These are phyloP conservation scores for Geotrichum fermentans DNA, from an alignment of 1,139 yeast genomes.

Conservation along the genomic window DNA sequence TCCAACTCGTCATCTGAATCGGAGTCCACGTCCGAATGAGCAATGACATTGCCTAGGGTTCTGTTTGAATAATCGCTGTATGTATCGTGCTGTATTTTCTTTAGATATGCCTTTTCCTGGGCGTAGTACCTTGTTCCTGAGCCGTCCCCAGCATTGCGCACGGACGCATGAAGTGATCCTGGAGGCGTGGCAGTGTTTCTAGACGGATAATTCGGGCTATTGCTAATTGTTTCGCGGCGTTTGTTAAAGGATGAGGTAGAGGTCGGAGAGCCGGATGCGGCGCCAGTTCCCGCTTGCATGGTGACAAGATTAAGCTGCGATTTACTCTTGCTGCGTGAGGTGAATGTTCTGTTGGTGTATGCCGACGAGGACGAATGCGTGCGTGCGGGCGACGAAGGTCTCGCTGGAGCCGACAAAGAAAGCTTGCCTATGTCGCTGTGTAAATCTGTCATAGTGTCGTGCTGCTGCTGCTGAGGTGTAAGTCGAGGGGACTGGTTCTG, in stretches of 20 bases:
- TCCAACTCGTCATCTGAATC: conserved; percentile 29
- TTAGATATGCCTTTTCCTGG: conserved; percentile 67
- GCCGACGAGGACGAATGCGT: conserved; percentile 15
- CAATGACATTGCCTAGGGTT: conserved; percentile 22
- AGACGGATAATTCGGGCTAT: conserved; percentile 3
- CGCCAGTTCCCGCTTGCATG: neutral
- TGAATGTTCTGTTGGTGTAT: neutral
- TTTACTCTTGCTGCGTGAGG: conserved; percentile 10
- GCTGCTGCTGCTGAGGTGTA: neutral
- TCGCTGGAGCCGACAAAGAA: neutral
- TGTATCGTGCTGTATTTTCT: conserved; percentile 57
- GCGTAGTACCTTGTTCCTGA: conserved; percentile 36
- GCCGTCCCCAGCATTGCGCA: too few species aligned
- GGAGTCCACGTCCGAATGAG: conserved; percentile 29
- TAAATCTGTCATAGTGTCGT: neutral
- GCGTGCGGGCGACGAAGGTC: conserved; percentile 5
- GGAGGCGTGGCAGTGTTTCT: too few species aligned
- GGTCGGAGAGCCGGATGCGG: neutral
- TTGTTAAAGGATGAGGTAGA: conserved; percentile 2
- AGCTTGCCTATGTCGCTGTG: neutral
- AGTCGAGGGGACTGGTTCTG: neutral
- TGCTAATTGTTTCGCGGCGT: conserved; percentile 8
- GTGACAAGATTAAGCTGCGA: conserved; percentile 7
- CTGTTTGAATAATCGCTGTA: conserved; percentile 52
- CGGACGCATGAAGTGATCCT: too few species aligned